Conservation (phyloP, 192 early-diverging fungal genomes). For the Coemansia sp. region DNA sequence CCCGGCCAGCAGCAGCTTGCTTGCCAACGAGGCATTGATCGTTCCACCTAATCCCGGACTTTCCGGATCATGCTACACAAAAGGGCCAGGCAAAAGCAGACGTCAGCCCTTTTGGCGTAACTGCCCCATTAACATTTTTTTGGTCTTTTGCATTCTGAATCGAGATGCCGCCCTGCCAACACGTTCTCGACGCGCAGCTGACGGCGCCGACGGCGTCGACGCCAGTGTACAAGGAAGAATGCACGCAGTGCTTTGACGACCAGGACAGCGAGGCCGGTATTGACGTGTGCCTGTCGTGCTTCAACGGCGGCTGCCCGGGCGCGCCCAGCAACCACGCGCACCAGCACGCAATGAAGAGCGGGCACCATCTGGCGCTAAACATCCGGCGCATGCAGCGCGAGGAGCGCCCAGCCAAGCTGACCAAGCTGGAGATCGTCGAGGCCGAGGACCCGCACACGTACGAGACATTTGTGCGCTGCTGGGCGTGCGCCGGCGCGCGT, state of each 20-base stretch:
- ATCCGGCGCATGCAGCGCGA: constrained; percentile 63
- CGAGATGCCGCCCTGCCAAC: constrained; percentile 28
- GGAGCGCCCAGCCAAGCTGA: constrained; percentile 67
- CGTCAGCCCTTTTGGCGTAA: too few relatives aligned
- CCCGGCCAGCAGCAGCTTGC: too few relatives aligned
- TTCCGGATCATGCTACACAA: too few relatives aligned
- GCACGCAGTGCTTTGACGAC: constrained; percentile 86
- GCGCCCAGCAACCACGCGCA: constrained; percentile 65
- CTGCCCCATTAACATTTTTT: too few relatives aligned
- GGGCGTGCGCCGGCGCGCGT: constrained; percentile 61
- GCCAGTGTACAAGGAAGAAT: constrained; percentile 86
- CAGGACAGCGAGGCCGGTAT: constrained; percentile 72
- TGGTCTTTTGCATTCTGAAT: too few relatives aligned
- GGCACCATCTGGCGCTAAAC: constrained; percentile 80
- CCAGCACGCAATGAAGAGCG: constrained; percentile 67
- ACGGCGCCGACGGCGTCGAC: constrained; percentile 30
- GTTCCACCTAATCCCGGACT: too few relatives aligned
- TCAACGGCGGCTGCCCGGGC: constrained; percentile 81
- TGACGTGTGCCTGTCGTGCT: constrained; percentile 92
- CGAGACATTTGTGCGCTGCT: constrained; percentile 79
- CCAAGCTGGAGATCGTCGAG: constrained; percentile 82
- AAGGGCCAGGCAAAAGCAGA: too few relatives aligned
- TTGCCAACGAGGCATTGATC: too few relatives aligned
- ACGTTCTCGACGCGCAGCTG: constrained; percentile 25
- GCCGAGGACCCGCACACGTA: constrained; percentile 73